Base-by-base conservation (phyloP, 1,284 basidiomycete genomes). In the Ustilago cynodontis region DNA sequence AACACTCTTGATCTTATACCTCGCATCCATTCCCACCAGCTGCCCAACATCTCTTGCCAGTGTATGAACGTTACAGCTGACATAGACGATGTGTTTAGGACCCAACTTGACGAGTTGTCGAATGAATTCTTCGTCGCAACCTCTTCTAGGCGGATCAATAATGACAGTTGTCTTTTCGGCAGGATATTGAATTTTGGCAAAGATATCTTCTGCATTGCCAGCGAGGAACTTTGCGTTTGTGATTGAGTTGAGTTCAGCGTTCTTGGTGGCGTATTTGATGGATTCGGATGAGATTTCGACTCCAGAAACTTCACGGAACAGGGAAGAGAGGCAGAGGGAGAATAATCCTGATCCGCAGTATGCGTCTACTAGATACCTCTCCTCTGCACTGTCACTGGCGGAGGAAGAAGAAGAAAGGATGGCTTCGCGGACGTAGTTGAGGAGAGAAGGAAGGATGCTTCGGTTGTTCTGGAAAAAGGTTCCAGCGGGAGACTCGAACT, bases 381-480 rank as follows among this genome's bases (percentile, higher is more conserved):
- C 55, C 20, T 56, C 52, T 9, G 56, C 45, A 28, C 51, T 16
- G 6, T 22, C 56, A n/a, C 53, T 9, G 2, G 51, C 41, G 3
- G 67, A 16, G 1, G 68, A 50, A 2, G 51, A 45, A 4, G 67
- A 16, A 1, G 68, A 50, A 31, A 65, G 50, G 60, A 81, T 76
- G 51, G 80, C 76, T 0, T 75, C 65, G 61, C 90, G 90, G 63
- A 97, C 93, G 87, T 95, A 94, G 67, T 90, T 86, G 9, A 94
- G 92, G 55, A 99, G 89, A 0, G 93, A 91, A 9, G 91, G 88
- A 18, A 99, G 90, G 59, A 98, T 93, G 20, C 92, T 91, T 85
- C 96, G 96, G 89, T 99, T 99, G 89, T 98, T 98, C 86, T 99
- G 96, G 89, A 98, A 98, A 88, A 98, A 98, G 5, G 85, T 82